phyloP scores from a whole-genome alignment of 2,329 filamentous ascomycete species.

The Fusarium piperis region DNA sequence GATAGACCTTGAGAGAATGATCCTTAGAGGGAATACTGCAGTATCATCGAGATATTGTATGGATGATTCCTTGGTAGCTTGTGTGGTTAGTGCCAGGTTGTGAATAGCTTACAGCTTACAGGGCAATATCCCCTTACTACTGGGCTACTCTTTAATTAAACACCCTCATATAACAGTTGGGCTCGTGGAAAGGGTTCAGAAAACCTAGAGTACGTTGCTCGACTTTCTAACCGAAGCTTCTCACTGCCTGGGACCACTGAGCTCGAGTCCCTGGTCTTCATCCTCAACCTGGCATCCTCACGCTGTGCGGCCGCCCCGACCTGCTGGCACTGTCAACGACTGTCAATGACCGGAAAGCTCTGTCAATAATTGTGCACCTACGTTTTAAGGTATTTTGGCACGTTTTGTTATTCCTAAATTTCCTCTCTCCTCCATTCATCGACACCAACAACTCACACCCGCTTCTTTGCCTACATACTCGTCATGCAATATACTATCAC shows the following conservation, averaged over 20 bases:
- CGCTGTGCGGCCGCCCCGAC: neutral
- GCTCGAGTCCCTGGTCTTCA: neutral
- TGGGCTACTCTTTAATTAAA: neutral
- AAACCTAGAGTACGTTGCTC: neutral
- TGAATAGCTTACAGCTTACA: neutral
- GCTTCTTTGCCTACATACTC: too few species aligned
- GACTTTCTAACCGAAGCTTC: neutral
- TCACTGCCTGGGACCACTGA: neutral
- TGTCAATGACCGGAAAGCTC: neutral
- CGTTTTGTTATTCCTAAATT: neutral
- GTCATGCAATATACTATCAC: too few species aligned
- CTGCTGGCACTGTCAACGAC: neutral
- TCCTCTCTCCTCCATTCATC: neutral
- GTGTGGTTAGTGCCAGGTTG: neutral
- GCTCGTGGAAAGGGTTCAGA: neutral
- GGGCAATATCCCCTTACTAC: neutral
- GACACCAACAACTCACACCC: neutral
- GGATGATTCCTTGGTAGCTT: conserved; percentile 4
- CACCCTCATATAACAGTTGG: neutral
- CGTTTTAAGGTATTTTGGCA: neutral
- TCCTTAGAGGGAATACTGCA: neutral
- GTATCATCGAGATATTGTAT: conserved; percentile 21
- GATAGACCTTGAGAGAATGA: conserved; percentile 3
- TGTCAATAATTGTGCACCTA: neutral
- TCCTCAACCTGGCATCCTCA: neutral